Base-by-base conservation (phyloP, 352 stramenopile genomes). In the Pythium insidiosum region DNA sequence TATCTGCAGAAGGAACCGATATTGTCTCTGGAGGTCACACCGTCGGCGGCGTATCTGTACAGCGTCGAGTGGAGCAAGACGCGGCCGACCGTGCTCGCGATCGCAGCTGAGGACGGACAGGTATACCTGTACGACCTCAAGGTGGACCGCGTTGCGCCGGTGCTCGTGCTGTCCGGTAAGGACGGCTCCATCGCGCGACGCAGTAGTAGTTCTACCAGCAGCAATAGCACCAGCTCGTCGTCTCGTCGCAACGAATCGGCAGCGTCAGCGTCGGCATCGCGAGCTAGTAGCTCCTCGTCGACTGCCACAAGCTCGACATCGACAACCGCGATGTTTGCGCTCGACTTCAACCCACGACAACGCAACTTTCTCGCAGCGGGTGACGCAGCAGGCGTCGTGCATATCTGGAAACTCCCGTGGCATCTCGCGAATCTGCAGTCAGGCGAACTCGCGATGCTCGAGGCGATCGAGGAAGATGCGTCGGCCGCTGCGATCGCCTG, bases 391-490 rank as follows among this genome's bases (percentile, higher is more conserved):
- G 80, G 83, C 11, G 51, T 68, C 1, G 71, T 88, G 11, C 70
- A 90, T 44, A 76, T 94, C 21, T 91, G 82, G 76, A 92, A 93
- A 31, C 58, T 95, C 5, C 73, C 68, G 26, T 95, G 74, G 76
- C 66, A 83, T 23, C 68, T 95, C 6, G 72, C 76, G 2, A 93
- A 87, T 30, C 66, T 88, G 19, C 77, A 92, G 49, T 65, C 75
- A 2, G 72, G 63, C 6, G 80, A 94, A 63, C 43, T 60, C 1
- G 66, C 65, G 13, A 35, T 87, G 21, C 60, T 91, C 3, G 74
- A 88, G 26, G 52, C 57, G 11, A 21, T 73, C 1, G 65, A 75
- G 35, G 56, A 62, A 19, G 47, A 43, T 4, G 37, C 36, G n/a
- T n/a, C n/a, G n/a, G n/a, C n/a, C n/a, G n/a, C n/a, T n/a, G n/a